phyloP scores from a whole-genome alignment of 352 stramenopile species.

The Thalassiosira mediterranea region DNA sequence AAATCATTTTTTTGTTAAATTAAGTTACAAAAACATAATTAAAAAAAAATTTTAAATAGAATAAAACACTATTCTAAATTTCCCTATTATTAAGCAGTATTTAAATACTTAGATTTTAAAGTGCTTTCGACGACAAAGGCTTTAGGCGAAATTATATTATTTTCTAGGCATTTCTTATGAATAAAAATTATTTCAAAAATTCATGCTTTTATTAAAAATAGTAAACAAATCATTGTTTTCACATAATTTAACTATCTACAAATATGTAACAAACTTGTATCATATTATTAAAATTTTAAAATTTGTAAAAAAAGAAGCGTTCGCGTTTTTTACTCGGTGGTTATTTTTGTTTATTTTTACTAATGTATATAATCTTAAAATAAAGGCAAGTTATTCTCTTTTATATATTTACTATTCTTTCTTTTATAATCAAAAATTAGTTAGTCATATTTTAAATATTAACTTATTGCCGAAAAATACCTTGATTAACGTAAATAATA shows the following conservation, averaged over 20 bases:
- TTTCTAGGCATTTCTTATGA: conserved; percentile 41
- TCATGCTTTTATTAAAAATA: conserved; percentile 56
- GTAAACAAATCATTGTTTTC: conserved; percentile 31
- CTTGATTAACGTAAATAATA: conserved; percentile 38
- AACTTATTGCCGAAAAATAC: conserved; percentile 35
- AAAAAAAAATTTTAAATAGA: no score
- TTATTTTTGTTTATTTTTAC: conserved; percentile 8
- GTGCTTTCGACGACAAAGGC: no score
- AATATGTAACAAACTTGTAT: not conserved
- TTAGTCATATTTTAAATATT: conserved; percentile 41
- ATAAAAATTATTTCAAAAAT: conserved; percentile 45
- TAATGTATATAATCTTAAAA: conserved; percentile 6
- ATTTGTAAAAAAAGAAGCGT: conserved; percentile 14
- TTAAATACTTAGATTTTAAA: no score
- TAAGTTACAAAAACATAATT: conserved; percentile 43
- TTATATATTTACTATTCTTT: conserved; percentile 36
- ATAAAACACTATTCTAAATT: no score
- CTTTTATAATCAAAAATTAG: conserved; percentile 43
- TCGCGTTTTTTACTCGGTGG: not conserved
- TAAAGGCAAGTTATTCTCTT: conserved; percentile 4
- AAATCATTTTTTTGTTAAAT: conserved; percentile 42
- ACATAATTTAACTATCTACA: conserved; percentile 6
- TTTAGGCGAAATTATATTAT: no score
- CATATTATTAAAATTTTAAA: conserved; percentile 8
- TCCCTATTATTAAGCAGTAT: no score